A percentile compares a stretch with the other conserved stretches of the same genome.
Conservation (phyloP, 164 flowering plant genomes). For the Macadamia integrifolia region DNA sequence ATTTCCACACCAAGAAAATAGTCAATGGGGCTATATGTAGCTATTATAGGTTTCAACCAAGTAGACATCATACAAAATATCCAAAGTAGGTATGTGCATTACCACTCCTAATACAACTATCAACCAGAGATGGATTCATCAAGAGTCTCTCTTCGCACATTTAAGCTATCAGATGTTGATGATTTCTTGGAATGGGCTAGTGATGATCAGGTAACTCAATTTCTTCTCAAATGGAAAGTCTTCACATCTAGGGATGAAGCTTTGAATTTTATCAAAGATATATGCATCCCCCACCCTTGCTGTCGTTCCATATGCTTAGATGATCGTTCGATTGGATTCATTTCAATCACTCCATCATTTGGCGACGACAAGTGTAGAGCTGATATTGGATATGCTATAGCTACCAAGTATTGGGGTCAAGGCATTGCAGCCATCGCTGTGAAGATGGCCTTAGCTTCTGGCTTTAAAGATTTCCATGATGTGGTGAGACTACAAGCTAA, state of each 20-base stretch:
- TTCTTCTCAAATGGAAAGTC: constrained; percentile 6
- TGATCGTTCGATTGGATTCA: constrained; percentile 29
- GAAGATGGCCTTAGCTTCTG: constrained; percentile 23
- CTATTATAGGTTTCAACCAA: no score
- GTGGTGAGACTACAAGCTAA: constrained; percentile 33
- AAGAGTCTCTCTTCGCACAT: constrained; percentile 14
- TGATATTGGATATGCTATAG: constrained; percentile 27
- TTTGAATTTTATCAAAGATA: constrained; percentile 12
- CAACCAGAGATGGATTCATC: not conserved
- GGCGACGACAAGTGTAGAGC: constrained; percentile 23
- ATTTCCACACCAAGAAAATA: no score
- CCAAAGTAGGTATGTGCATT: no score
- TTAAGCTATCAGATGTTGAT: not conserved
- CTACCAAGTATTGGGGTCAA: not conserved
- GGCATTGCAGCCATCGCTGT: constrained; percentile 27
- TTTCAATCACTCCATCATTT: constrained; percentile 20
- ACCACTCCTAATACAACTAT: no score
- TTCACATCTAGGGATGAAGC: constrained; percentile 24
- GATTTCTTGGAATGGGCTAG: constrained; percentile 25
- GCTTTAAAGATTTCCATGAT: constrained; percentile 27
- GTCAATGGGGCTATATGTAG: no score
- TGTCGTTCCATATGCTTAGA: constrained; percentile 35
- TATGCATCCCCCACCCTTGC: constrained; percentile 24
- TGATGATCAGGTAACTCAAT: constrained; percentile 11
- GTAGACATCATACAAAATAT: no score